Base-by-base conservation (phyloP, 2,329 filamentous ascomycete genomes). In the Metarhizium humberi region DNA sequence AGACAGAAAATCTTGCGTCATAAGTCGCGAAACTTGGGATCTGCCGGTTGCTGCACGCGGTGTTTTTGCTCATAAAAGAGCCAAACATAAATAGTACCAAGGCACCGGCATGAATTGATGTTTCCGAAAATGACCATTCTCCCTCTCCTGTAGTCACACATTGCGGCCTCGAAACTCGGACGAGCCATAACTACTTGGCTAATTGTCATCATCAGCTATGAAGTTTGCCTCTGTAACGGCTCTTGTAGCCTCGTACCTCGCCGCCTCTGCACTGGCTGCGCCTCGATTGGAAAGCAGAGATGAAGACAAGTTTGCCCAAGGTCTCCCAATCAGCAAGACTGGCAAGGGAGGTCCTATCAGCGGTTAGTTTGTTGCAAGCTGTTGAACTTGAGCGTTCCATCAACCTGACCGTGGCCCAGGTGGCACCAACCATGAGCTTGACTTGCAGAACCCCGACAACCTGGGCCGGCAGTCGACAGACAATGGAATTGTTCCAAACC, bases 401-500 rank as follows among this genome's bases (percentile, higher is more conserved):
- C 14, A 20, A 16, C 11, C 40, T 29, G 10, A 3, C 13, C 14
- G 10, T 18, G 8, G 29, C 6, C 2, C 38, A 86, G 85, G 84
- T 16, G 85, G 82, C 32, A 87, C 84, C 25, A 84, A 88, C 63
- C 72, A 77, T 51, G 70, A 75, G 52, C 67, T 86, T 29, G 85
- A 87, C 61, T 67, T 81, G 2, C 75, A 82, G 58, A 86, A 87
- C 61, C 84, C 84, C 0, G 79, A 82, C 58, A 83, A 84, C 62
- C 75, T 88, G 1, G 82, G 81, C 14, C 74, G 75, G 50, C 78
- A 86, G 61, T 71, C 75, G 16, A 87, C 84, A 1, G 85, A 88
- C 63, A 76, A 74, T 50, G 85, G 85, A 16, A 71, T 78, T 11
- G 84, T 88, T 0, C 80, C 81, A 0, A 88, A 87, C 63, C 71